These are phyloP conservation scores for Suhomyces kunorum DNA, from an alignment of 1,139 yeast genomes.

Conservation along the genomic window DNA sequence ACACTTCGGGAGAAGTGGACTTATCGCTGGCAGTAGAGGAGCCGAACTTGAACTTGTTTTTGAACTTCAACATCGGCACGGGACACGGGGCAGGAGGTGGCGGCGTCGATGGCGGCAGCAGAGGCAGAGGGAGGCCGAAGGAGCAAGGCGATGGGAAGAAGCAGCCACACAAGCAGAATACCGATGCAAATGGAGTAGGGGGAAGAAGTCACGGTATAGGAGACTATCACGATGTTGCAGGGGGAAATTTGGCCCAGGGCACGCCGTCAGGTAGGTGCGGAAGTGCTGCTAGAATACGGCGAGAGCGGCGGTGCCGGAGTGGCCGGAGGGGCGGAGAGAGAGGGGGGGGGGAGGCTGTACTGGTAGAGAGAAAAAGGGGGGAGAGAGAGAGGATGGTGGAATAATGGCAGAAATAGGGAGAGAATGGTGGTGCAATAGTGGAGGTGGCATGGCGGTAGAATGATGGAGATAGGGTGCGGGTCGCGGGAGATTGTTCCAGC, in stretches of 20 bases:
- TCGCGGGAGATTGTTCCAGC: too few species aligned
- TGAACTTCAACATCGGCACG: conserved; percentile 41
- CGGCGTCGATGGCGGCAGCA: background rate
- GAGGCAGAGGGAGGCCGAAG: background rate
- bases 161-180: background rate
- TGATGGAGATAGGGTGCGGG: too few species aligned
- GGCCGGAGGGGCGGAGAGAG: conserved; percentile 2
- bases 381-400: too few species aligned
- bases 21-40: conserved; percentile 26
- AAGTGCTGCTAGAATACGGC: conserved; percentile 2
- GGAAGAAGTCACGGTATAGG: conserved; percentile 1
- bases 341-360: background rate
- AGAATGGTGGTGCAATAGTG: too few species aligned
- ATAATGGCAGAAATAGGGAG: too few species aligned
- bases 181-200: background rate
- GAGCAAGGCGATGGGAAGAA: background rate
- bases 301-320: background rate
- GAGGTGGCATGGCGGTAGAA: too few species aligned
- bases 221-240: conserved; percentile 6
- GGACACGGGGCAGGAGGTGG: background rate
- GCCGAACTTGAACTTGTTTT: conserved; percentile 50
- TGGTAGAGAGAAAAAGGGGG: too few species aligned
- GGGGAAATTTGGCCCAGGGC: background rate
- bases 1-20: conserved; percentile 19
- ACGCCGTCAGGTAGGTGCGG: conserved; percentile 2